phyloP scores from a whole-genome alignment of 805 yeast genomes.

The Yamadazyma olivae region DNA sequence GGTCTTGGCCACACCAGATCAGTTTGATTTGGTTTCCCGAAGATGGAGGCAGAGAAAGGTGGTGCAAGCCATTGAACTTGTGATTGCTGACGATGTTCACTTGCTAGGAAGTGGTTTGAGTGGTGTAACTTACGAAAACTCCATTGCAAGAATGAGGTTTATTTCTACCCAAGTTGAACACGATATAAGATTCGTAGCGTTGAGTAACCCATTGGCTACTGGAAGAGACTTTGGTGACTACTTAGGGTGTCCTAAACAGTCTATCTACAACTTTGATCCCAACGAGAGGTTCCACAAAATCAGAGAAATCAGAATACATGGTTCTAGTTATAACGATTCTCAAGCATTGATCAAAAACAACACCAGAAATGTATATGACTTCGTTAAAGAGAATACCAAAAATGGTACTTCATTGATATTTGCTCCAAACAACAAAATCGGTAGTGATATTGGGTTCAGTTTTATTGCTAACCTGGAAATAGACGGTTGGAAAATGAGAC shows the following conservation, averaged over 20 bases:
- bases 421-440: constrained; percentile 4
- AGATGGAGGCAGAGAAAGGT: constrained; percentile 80
- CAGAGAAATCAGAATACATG: constrained; percentile 53
- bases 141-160: constrained; percentile 68
- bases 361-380: constrained; percentile 47
- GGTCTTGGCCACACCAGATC: constrained; percentile 73
- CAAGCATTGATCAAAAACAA: constrained; percentile 38
- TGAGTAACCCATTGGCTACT: constrained; percentile 68
- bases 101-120: constrained; percentile 41
- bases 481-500: constrained; percentile 39
- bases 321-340: constrained; percentile 43
- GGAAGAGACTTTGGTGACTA: constrained; percentile 81
- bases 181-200: constrained; percentile 57
- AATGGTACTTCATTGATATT: constrained; percentile 9
- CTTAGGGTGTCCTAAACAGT: constrained; percentile 66
- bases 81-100: constrained; percentile 76
- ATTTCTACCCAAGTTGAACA: constrained; percentile 64
- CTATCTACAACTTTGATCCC: constrained; percentile 70
- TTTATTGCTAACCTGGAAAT: constrained; percentile 26
- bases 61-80: constrained; percentile 61
- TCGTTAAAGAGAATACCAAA: constrained; percentile 24
- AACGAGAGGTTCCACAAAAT: constrained; percentile 54
- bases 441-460: constrained; percentile 5
- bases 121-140: constrained; percentile 68
- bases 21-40: constrained; percentile 69